Percentiles rank a stretch among this genome's conserved stretches.
Conservation (phyloP, 768 basidiomycete genomes). For the Mycena latifolia region DNA sequence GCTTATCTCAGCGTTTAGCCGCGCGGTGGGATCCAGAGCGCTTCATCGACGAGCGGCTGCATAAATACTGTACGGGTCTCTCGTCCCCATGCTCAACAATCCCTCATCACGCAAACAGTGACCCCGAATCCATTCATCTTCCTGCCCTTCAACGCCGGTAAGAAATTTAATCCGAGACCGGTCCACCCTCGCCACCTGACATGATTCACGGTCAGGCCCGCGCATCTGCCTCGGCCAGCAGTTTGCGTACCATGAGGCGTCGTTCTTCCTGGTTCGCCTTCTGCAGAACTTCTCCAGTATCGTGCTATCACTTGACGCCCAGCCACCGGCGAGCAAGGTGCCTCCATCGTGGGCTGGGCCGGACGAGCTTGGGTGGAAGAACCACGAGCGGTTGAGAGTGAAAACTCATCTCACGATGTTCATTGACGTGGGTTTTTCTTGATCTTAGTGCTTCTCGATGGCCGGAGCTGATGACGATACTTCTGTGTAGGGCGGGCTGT, state of each 20-base stretch:
- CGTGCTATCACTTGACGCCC: conserved; percentile 57
- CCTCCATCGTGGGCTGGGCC: neutral
- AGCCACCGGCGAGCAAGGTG: conserved; percentile 40
- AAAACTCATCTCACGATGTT: conserved; percentile 68
- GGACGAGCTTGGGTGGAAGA: conserved; percentile 49
- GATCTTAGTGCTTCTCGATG: neutral
- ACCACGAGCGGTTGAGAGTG: conserved; percentile 58
- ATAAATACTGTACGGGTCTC: conserved; percentile 66
- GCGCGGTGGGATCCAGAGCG: conserved; percentile 72
- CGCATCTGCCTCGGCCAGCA: conserved; percentile 65
- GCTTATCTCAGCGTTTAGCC: conserved; percentile 29
- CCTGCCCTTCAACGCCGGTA: conserved; percentile 64
- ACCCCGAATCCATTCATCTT: conserved; percentile 35
- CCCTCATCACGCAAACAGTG: no score
- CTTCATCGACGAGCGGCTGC: conserved; percentile 71
- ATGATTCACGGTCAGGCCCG: no score
- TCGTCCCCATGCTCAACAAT: no score
- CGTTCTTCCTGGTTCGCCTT: no score
- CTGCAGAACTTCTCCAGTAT: conserved; percentile 66
- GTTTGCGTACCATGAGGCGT: conserved; percentile 77
- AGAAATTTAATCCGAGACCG: no score
- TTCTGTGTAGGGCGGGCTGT: conserved; percentile 46
- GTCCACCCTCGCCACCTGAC: no score
- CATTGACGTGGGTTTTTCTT: conserved; percentile 49
- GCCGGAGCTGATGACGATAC: neutral